Base-by-base conservation (phyloP, 768 basidiomycete genomes). In the Lentinula raphanica region DNA sequence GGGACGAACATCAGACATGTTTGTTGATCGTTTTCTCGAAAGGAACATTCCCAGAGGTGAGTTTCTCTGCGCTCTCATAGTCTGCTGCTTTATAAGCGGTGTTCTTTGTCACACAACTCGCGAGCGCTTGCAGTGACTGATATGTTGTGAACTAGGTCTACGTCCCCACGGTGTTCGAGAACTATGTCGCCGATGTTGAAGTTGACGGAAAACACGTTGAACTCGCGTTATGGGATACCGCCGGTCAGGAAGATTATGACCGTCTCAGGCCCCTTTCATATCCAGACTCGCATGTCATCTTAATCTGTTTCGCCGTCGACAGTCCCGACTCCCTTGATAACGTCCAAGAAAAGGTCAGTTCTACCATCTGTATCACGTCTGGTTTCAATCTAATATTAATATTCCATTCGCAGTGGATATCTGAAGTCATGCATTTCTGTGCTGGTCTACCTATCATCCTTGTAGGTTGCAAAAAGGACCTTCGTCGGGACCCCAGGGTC, bases 251-350 rank as follows among this genome's bases (percentile, higher is more conserved):
- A 76, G 97, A 98, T 73, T 98, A 98, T 74, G 97, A 98, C 75
- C 92, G 96, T 67, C 92, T 99, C 65, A 85, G 97, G 61, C 97
- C 97, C 60, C 85, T 99, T 70, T 92, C 90, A 67, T 99, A 99
- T 77, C 96, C 96, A 58, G 96, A 98, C 77, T 95, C 94, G n/a
- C 95, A 99, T 72, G 95, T 99, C 74, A 98, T 99, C 78, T 85
- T 98, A 65, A 97, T 99, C 76, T 98, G 96, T 74, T 99, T 97
- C 73, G 94, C 97, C 42, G 87, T 98, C 65, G 97, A 99, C 80
- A 94, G 91, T 54, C 95, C 95, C 32, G 95, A 98, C 73, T 98
- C 95, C 49, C 81, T 99, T 63, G 97, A 97, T 76, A 99, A 99
- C 85, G 97, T 99, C 29, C 94, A 98, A 80, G 97, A 99, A 80